These are phyloP conservation scores for Saitozyma podzolica DNA, from an alignment of 768 basidiomycete species.

Conservation along the genomic window DNA sequence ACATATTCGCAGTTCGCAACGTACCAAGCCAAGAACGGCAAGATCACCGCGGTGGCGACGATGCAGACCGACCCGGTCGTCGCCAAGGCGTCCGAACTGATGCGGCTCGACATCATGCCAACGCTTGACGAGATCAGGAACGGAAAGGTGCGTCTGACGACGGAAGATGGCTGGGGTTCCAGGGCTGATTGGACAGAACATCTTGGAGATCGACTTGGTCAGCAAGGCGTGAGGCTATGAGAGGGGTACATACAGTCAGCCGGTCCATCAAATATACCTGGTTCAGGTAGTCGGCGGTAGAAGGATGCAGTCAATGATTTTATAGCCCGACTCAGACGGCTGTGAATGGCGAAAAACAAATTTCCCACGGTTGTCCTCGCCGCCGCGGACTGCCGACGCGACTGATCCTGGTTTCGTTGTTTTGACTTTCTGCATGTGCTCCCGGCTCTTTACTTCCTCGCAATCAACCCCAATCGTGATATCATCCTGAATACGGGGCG, in stretches of 20 bases:
- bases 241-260: too few relatives aligned
- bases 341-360: neutral
- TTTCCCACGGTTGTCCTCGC: neutral
- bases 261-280: too few relatives aligned
- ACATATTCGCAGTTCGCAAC: constrained; percentile 40
- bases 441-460: too few relatives aligned
- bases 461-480: too few relatives aligned
- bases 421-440: too few relatives aligned
- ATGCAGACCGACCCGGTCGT: constrained; percentile 84
- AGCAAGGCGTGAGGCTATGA: constrained; percentile 4
- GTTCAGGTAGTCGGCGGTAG: too few relatives aligned
- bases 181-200: constrained; percentile 27
- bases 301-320: too few relatives aligned
- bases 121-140: constrained; percentile 67
- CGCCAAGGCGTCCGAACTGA: constrained; percentile 71
- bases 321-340: neutral
- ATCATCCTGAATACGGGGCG: too few relatives aligned
- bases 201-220: constrained; percentile 41
- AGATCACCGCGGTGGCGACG: constrained; percentile 50
- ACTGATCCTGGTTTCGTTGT: too few relatives aligned
- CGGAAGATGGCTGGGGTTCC: neutral
- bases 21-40: constrained; percentile 50
- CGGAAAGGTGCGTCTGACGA: constrained; percentile 62
- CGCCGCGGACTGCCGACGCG: too few relatives aligned
- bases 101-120: constrained; percentile 79